Conservation (phyloP, 202 grass and related monocot genomes). For the Carex arenaria region DNA sequence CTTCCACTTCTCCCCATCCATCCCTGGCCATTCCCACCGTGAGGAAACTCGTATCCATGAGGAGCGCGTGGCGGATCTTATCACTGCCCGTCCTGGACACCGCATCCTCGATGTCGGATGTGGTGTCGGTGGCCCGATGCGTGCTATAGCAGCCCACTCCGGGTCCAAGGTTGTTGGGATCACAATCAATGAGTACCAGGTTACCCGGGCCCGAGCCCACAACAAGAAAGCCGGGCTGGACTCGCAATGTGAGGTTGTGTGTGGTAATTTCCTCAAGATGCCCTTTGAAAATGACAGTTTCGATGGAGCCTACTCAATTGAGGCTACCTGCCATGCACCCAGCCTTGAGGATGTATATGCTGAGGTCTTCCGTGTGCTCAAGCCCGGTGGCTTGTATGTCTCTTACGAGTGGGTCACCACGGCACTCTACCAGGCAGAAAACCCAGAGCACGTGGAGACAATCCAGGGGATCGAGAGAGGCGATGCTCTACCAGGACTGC, state of each 20-base stretch:
- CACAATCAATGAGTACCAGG: constrained; percentile 99
- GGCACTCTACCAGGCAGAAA: constrained; percentile 60
- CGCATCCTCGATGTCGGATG: constrained; percentile 89
- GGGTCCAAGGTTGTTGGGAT: constrained; percentile 76
- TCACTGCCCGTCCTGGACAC: constrained; percentile 42
- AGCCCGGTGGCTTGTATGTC: constrained; percentile 71
- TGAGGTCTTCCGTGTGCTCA: constrained; percentile 89
- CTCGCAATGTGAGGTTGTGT: constrained; percentile 77
- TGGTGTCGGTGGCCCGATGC: constrained; percentile 96
- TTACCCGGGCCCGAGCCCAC: constrained; percentile 78
- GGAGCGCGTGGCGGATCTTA: constrained; percentile 76
- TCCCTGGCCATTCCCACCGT: constrained; percentile 58
- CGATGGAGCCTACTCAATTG: constrained; percentile 94
- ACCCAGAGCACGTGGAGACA: constrained; percentile 66
- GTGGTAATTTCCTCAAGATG: constrained; percentile 97
- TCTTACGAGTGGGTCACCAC: constrained; percentile 99
- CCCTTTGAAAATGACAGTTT: constrained; percentile 71
- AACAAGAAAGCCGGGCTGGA: constrained; percentile 89
- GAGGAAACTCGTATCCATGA: constrained; percentile 88
- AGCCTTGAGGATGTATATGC: constrained; percentile 85
- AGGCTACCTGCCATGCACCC: constrained; percentile 98
- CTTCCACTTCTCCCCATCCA: constrained; percentile 92
- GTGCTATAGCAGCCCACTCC: constrained; percentile 82
- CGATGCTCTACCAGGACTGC: constrained; percentile 82
- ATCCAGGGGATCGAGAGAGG: constrained; percentile 97